A percentile compares a stretch with the other conserved stretches of the same genome.
These are phyloP conservation scores for Rhododendron vialii DNA, from an alignment of 148 eudicot species.

Conservation along the genomic window DNA sequence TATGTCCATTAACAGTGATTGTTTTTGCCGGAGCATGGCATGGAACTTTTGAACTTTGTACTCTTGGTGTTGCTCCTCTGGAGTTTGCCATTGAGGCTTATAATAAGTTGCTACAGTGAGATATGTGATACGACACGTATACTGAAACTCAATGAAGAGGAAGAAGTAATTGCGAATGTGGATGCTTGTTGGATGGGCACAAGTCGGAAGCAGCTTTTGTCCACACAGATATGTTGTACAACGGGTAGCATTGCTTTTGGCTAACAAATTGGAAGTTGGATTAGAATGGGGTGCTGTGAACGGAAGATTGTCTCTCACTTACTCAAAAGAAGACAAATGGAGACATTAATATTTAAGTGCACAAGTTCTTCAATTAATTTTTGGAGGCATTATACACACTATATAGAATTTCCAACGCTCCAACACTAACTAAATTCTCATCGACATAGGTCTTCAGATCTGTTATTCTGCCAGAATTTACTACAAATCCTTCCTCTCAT, in stretches of 20 bases:
- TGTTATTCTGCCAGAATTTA: background rate
- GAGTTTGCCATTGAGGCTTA: background rate
- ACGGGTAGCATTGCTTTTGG: background rate
- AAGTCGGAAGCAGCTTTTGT: background rate
- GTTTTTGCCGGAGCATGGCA: background rate
- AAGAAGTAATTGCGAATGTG: background rate
- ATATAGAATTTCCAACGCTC: background rate
- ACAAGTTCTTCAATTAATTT: background rate
- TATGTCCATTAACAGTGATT: background rate
- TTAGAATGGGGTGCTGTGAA: background rate
- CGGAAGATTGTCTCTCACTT: background rate
- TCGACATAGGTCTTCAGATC: background rate
- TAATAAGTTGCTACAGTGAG: background rate
- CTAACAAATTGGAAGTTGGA: background rate
- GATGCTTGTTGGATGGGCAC: background rate
- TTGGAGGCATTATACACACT: background rate
- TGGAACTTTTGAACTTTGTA: background rate
- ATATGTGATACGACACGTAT: background rate
- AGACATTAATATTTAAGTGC: background rate
- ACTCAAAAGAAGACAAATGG: background rate
- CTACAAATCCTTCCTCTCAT: background rate
- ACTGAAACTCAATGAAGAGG: background rate
- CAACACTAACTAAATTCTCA: background rate
- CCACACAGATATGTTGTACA: background rate
- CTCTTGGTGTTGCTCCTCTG: background rate